Evolutionary conservation across 106 monocot species (phyloP), one percentile per base, ranked within the genome.

Genomic region (Narthecium ossifragum): DNA sequence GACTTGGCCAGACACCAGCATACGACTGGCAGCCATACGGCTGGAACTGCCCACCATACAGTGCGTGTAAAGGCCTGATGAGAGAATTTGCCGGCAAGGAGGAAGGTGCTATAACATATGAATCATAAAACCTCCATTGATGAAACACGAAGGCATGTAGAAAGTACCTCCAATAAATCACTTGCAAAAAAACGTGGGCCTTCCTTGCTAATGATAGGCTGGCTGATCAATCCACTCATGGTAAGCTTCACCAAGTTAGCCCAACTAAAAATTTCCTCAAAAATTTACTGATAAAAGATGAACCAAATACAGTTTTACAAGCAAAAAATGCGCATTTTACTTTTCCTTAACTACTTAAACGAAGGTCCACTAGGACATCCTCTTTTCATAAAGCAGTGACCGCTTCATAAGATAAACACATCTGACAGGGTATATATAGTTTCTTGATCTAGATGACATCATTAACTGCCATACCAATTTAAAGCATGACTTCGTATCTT

Each of bases 181-280:
- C 66, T 91, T 65, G 27, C 68, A 50, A 91, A 91, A 45, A 86
- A 86, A 8, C 82, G 70, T 26, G 91, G 91, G 32, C 86, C 71
- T 65, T 91, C 86, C 70, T 86, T 91, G 79, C 82, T 74, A 31
- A 86, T 76, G 62, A 91, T 91, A 0, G 86, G 86, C 48, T 83
- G 86, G 86, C 48, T 83, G 82, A 56, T 91, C 82, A 62, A 86
- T 77, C 91, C 91, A 91, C 45, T 91, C 83, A 52, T 91, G 73
- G 31, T 91, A 91, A 14, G 54, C 63, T 67, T 86, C 85, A 13
- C 76, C 82, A 23, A 91, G 82, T 80, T 91, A 83, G 2, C 91
- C 91, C 33, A 91, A 85, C 91, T 91, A 46, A 8, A 34, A 62
- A 43, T 43, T 18, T 17, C 43, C 43, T 17, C 18, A 13, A 43